Base-by-base conservation (phyloP, 805 yeast genomes). In the Metschnikowia corniflorae region DNA sequence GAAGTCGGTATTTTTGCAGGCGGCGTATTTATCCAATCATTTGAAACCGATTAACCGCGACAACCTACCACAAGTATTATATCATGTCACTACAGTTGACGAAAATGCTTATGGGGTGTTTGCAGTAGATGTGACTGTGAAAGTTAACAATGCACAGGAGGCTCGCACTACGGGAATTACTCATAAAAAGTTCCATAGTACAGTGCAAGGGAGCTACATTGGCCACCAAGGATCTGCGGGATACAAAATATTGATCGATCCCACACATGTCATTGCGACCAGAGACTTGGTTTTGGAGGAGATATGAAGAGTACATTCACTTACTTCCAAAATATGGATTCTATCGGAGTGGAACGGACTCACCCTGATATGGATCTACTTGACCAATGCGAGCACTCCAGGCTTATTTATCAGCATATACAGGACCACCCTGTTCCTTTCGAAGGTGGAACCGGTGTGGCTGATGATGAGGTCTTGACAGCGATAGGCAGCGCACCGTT, bases 211-310 rank as follows among this genome's bases (percentile, higher is more conserved):
- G 3, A n/a, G n/a, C 14, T 29, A 29, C 14, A 13, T 17, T 8
- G 24, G 31, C 6, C 31, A 29, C 23, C 22, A 29, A 18, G 23
- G 31, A 17, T n/a, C 5, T 7, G 31, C 31, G 3, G 15, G 31
- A 12, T 29, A 29, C 23, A 6, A 29, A 29, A 17, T 29, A 3
- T 18, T 29, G 10, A 23, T 19, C 14, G 19, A 17, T 12, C 12
- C 12, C 14, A 19, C 12, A 18, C 12, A 16, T 12, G n/a, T 29
- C 19, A 10, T 29, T 12, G 12, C 13, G 10, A 29, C 31, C 7
- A 29, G 7, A n/a, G 16, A 16, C 9, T 15, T 29, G 5, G 19
- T 14, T 13, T 29, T 29, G 9, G 15, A 17, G 4, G 19, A 7
- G 16, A 23, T 8, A 29, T 5, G 23, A 10, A 29, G 9, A 29